Conservation (phyloP, 495 filamentous ascomycete genomes). For the Xylaria intraflava region DNA sequence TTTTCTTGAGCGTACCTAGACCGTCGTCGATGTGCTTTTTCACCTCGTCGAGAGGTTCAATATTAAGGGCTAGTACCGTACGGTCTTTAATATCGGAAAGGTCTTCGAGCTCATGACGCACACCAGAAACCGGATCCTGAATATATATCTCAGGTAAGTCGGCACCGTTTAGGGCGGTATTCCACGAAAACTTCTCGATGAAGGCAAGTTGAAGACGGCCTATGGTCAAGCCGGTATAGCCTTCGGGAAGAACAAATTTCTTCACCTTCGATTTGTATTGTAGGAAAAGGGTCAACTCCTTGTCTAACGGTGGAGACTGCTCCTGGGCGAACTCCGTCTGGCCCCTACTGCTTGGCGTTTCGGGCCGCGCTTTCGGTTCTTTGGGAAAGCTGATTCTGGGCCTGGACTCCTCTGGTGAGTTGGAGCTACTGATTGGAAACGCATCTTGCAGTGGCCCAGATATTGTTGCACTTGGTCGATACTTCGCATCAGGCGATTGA, state of each 20-base stretch:
- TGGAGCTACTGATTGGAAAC: slow-evolving; percentile 27
- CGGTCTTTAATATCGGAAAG: slow-evolving; percentile 92
- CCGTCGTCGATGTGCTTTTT: slow-evolving; percentile 95
- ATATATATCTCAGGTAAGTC: slow-evolving; percentile 97
- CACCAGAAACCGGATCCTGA: slow-evolving; percentile 88
- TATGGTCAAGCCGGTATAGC: slow-evolving; percentile 73
- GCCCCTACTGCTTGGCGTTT: slow-evolving; percentile 37
- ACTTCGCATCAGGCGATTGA: slow-evolving; percentile 57
- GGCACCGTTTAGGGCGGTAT: slow-evolving; percentile 85
- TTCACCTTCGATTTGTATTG: slow-evolving; percentile 97
- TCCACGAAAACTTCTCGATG: slow-evolving; percentile 99
- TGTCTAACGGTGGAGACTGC: slow-evolving; percentile 70
- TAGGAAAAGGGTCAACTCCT: slow-evolving; percentile 90
- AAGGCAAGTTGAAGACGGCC: slow-evolving; percentile 91
- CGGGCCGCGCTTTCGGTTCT: slow-evolving; percentile 18
- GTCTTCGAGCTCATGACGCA: slow-evolving; percentile 93
- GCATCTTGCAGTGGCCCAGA: slow-evolving; percentile 37
- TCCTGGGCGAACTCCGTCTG: slow-evolving; percentile 38
- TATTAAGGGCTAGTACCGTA: slow-evolving; percentile 85
- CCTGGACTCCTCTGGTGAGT: slow-evolving; percentile 25
- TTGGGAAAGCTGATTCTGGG: slow-evolving; percentile 16
- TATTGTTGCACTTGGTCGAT: slow-evolving; percentile 47
- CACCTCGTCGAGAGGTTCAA: slow-evolving; percentile 93
- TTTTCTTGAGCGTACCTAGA: slow-evolving; percentile 65
- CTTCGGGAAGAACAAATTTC: slow-evolving; percentile 85